phyloP scores from a whole-genome alignment of 73 alveolate genomes.

The Paramecium tetraurelia region DNA sequence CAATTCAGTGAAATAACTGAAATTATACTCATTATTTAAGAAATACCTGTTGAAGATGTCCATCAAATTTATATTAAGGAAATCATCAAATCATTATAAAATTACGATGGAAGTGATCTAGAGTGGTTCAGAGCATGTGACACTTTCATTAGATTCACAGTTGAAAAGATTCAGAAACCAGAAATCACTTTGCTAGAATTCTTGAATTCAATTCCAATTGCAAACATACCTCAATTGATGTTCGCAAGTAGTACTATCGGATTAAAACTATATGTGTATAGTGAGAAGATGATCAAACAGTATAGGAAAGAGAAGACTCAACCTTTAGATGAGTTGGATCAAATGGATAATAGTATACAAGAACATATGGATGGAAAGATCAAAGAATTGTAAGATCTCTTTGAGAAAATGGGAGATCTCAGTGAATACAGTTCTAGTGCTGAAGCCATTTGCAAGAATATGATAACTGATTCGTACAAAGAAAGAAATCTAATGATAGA shows the following conservation, averaged over 20 bases:
- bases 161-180: background rate
- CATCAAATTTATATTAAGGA: background rate
- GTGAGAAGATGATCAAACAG: background rate
- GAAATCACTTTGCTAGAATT: background rate
- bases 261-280: background rate
- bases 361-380: constrained; percentile 4
- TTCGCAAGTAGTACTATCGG: background rate
- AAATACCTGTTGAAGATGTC: background rate
- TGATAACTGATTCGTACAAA: background rate
- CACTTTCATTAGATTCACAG: background rate
- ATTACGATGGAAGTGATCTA: background rate
- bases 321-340: background rate
- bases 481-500: background rate
- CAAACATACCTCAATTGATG: background rate
- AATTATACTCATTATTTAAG: background rate
- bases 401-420: background rate
- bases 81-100: background rate
- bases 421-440: background rate
- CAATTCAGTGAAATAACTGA: background rate
- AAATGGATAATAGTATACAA: background rate
- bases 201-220: background rate
- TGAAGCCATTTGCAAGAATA: background rate
- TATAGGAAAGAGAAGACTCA: background rate
- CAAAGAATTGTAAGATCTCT: background rate
- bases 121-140: background rate